Evolutionary conservation across 2,329 filamentous ascomycete genomes (phyloP).

Genomic region (Thermothelomyces thermophilus): DNA sequence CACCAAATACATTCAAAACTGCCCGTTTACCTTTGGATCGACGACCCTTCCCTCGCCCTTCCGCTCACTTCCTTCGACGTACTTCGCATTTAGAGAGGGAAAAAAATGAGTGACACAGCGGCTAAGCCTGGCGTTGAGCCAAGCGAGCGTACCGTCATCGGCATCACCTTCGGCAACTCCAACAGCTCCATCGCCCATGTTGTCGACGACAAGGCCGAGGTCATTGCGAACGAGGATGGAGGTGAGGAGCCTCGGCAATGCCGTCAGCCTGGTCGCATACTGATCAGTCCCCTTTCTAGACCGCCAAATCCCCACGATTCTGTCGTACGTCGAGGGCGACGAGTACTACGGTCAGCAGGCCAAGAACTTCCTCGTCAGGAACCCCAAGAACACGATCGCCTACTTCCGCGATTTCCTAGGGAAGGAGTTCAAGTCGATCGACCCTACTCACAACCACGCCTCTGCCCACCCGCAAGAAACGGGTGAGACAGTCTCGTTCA

Average conservation of each 20-base stretch:
- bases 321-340: slow-evolving; percentile 93
- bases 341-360: slow-evolving; percentile 96
- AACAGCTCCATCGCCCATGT: slow-evolving; percentile 97
- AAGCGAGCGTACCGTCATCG: slow-evolving; percentile 67
- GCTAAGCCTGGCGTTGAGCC: slow-evolving; percentile 43
- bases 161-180: slow-evolving; percentile 95
- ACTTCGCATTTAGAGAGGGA: background rate
- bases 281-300: slow-evolving; percentile 45
- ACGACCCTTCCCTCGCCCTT: background rate
- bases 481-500: slow-evolving; percentile 69
- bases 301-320: slow-evolving; percentile 88
- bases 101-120: slow-evolving; percentile 39
- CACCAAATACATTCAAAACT: slow-evolving; percentile 13
- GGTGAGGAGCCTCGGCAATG: slow-evolving; percentile 45
- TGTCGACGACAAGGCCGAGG: slow-evolving; percentile 87
- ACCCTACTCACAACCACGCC: slow-evolving; percentile 89
- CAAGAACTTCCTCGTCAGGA: slow-evolving; percentile 87
- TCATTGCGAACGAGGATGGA: slow-evolving; percentile 98
- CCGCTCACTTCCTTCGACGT: background rate
- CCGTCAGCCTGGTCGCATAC: background rate
- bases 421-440: slow-evolving; percentile 96
- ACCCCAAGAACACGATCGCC: slow-evolving; percentile 85
- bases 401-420: slow-evolving; percentile 96
- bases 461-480: slow-evolving; percentile 81
- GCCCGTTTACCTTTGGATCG: background rate